phyloP scores from a whole-genome alignment of 169 alveolate genomes.

The Plasmodium reichenowi region DNA sequence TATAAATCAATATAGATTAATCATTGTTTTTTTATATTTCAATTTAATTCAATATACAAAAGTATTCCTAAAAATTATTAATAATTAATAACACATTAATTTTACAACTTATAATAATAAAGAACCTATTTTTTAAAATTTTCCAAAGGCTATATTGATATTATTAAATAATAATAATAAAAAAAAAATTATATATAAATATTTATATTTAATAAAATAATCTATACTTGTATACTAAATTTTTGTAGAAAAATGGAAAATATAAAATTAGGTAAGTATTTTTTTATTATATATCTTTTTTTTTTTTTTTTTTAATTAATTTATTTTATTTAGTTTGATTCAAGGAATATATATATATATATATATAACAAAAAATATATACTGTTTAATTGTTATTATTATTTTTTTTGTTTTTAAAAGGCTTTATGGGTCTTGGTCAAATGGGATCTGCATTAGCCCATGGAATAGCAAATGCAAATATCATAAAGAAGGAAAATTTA shows the following conservation, averaged over 20 bases:
- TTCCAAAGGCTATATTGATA: too few species aligned
- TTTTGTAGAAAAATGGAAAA: slow-evolving; percentile 50
- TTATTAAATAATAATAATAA: too few species aligned
- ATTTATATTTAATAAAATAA: too few species aligned
- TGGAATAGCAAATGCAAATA: slow-evolving; percentile 38
- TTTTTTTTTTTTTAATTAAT: slow-evolving; percentile 15
- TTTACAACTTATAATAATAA: too few species aligned
- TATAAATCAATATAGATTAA: too few species aligned
- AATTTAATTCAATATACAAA: too few species aligned
- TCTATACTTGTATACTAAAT: background rate
- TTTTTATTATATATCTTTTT: too few species aligned
- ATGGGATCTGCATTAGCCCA: slow-evolving; percentile 77
- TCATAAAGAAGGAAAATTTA: slow-evolving; percentile 41
- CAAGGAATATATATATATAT: background rate
- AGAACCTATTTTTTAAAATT: too few species aligned
- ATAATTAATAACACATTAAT: too few species aligned
- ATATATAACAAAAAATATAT: background rate
- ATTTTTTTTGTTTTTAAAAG: slow-evolving; percentile 15
- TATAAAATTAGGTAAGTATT: slow-evolving; percentile 41
- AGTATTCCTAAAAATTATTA: too few species aligned
- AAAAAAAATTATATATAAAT: too few species aligned
- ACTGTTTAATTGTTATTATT: background rate
- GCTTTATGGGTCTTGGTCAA: slow-evolving; percentile 69
- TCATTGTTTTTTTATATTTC: too few species aligned
- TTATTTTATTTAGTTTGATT: background rate